phyloP scores from a whole-genome alignment of 2,329 filamentous ascomycete species.

The Dothideomycetes sp. region DNA sequence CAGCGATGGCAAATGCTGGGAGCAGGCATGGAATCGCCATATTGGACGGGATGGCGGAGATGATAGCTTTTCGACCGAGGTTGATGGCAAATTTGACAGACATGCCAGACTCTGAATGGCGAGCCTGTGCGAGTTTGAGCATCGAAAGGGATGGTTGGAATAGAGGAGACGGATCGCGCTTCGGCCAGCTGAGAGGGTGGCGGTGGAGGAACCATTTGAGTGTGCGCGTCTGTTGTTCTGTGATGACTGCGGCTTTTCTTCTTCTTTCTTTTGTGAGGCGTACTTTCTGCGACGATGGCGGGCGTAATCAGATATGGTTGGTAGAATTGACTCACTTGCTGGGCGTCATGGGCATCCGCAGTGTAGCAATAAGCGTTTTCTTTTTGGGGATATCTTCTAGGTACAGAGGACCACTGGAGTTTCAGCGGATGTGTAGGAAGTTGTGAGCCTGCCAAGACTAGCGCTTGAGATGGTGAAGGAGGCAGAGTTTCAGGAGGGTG shows the following conservation, averaged over 20 bases:
- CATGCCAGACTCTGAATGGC: conserved; percentile 9
- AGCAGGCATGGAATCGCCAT: background rate
- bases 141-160: conserved; percentile 3
- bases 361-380: background rate
- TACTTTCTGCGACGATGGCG: background rate
- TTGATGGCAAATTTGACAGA: conserved; percentile 7
- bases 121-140: conserved; percentile 4
- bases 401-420: background rate
- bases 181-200: background rate
- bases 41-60: conserved; percentile 4
- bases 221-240: background rate
- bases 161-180: background rate
- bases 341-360: background rate
- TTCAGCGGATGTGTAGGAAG: background rate
- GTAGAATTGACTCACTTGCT: background rate
- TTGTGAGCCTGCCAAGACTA: background rate
- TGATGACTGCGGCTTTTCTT: too few relatives aligned
- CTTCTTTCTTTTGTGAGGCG: too few relatives aligned
- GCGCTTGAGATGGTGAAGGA: background rate
- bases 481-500: background rate
- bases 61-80: conserved; percentile 9
- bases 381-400: background rate
- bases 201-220: conserved; percentile 1
- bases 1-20: conserved; percentile 4
- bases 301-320: background rate